These are phyloP conservation scores for Colletotrichum eleusines DNA, from an alignment of 2,329 filamentous ascomycete genomes.

Conservation along the genomic window DNA sequence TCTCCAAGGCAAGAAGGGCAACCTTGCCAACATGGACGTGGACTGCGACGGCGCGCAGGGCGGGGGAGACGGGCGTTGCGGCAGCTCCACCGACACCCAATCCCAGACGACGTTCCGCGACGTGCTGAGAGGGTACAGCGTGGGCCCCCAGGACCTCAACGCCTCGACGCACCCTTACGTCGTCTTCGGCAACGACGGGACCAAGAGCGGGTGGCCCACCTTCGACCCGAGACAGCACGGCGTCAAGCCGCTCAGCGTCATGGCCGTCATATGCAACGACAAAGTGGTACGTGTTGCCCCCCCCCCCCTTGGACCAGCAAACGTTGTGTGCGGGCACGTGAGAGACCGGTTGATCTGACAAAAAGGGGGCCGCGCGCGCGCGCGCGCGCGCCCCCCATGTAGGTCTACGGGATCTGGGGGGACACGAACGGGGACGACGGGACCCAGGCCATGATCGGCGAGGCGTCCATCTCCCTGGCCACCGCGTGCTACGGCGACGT, in stretches of 20 bases:
- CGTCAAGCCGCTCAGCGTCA: constrained; percentile 60
- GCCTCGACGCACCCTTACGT: constrained; percentile 61
- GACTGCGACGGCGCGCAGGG: constrained; percentile 67
- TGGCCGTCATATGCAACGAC: constrained; percentile 62
- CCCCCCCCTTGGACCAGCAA: too few relatives aligned
- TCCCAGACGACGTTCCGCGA: constrained; percentile 61
- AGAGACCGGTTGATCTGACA: too few relatives aligned
- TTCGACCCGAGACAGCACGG: constrained; percentile 54
- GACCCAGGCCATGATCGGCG: constrained; percentile 62
- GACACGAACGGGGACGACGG: constrained; percentile 70
- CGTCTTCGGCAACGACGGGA: constrained; percentile 60
- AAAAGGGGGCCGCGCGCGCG: background rate
- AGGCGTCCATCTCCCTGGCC: constrained; percentile 69
- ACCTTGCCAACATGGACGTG: constrained; percentile 68
- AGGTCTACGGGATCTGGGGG: constrained; percentile 72
- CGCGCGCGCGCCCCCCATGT: too few relatives aligned
- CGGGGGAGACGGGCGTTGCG: constrained; percentile 60
- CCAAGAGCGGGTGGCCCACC: constrained; percentile 45
- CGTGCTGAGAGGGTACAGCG: constrained; percentile 53
- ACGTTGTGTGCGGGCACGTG: too few relatives aligned
- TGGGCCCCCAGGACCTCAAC: constrained; percentile 54
- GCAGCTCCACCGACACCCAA: constrained; percentile 58
- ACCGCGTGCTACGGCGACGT: constrained; percentile 66
- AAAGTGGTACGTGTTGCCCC: constrained; percentile 52
- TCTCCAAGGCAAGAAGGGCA: constrained; percentile 56